Evolutionary conservation across 176 grass and related monocot species (phyloP).

Genomic region (Aegilops umbellulata): DNA sequence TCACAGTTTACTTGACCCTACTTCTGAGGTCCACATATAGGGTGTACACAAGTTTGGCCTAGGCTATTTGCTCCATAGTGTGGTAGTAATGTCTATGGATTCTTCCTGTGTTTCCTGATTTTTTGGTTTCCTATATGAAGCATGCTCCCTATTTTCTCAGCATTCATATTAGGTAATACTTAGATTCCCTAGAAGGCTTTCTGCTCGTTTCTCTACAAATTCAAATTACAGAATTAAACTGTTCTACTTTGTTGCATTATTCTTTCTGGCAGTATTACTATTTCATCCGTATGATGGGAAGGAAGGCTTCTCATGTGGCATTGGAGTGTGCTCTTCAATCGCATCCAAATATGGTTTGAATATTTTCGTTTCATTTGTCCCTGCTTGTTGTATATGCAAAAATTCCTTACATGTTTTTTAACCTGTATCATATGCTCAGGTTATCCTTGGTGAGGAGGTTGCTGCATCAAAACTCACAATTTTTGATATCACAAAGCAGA

Average conservation of each 20-base stretch:
- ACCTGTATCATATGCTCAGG: constrained; percentile 48
- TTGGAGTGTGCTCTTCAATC: constrained; percentile 97
- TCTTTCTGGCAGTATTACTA: constrained; percentile 88
- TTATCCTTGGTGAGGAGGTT: constrained; percentile 96
- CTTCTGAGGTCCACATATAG: neutral
- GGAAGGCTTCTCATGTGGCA: constrained; percentile 98
- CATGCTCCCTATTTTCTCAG: neutral
- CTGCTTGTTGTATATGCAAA: neutral
- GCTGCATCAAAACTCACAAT: constrained; percentile 94
- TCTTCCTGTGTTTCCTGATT: neutral
- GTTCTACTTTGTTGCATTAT: constrained; percentile 21
- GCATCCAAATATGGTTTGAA: constrained; percentile 90
- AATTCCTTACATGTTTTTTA: constrained; percentile 4
- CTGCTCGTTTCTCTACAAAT: neutral
- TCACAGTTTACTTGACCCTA: neutral
- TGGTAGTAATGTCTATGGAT: neutral
- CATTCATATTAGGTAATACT: neutral
- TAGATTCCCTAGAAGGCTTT: neutral
- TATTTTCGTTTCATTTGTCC: neutral
- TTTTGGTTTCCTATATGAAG: neutral
- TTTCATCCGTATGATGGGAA: constrained; percentile 97
- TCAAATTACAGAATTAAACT: constrained; percentile 5
- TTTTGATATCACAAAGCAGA: constrained; percentile 97
- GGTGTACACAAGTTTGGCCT: constrained; percentile 13
- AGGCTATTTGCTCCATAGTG: neutral